Conservation (phyloP, 2,329 filamentous ascomycete species). For the Fusarium coffeatum region DNA sequence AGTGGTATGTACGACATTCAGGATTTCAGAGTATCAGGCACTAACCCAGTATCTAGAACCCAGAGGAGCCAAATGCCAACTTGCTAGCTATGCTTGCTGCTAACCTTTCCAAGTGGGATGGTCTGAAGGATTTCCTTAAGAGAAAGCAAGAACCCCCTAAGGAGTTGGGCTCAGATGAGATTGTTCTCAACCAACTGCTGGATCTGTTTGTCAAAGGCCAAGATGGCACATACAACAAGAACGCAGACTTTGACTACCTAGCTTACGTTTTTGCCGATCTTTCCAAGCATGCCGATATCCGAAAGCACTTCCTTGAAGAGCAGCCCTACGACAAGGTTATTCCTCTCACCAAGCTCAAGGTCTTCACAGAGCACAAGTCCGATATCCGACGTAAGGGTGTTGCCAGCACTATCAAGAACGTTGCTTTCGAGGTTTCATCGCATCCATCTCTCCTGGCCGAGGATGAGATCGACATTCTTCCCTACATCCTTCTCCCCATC, state of each 20-base stretch:
- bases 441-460: conserved; percentile 78
- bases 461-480: conserved; percentile 81
- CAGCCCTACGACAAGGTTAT: conserved; percentile 85
- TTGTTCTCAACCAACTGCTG: conserved; percentile 88
- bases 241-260: conserved; percentile 91
- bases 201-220: conserved; percentile 96
- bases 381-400: conserved; percentile 90
- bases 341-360: conserved; percentile 90
- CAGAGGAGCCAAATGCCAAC: conserved; percentile 84
- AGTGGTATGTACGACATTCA: conserved; percentile 66
- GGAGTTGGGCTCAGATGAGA: conserved; percentile 76
- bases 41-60: conserved; percentile 61
- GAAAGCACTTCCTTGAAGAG: conserved; percentile 77
- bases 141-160: conserved; percentile 76
- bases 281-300: conserved; percentile 80
- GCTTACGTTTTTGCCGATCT: conserved; percentile 95
- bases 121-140: conserved; percentile 74
- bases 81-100: conserved; percentile 91
- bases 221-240: conserved; percentile 82
- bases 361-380: conserved; percentile 92
- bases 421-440: conserved; percentile 81
- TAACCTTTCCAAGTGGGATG: conserved; percentile 86
- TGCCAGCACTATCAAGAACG: conserved; percentile 95
- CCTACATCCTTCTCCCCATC: conserved; percentile 89
- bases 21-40: not conserved